A percentile compares a stretch with the other conserved stretches of the same genome.
These are phyloP conservation scores for Talaromyces borbonicus DNA, from an alignment of 495 filamentous ascomycete species.

Conservation along the genomic window DNA sequence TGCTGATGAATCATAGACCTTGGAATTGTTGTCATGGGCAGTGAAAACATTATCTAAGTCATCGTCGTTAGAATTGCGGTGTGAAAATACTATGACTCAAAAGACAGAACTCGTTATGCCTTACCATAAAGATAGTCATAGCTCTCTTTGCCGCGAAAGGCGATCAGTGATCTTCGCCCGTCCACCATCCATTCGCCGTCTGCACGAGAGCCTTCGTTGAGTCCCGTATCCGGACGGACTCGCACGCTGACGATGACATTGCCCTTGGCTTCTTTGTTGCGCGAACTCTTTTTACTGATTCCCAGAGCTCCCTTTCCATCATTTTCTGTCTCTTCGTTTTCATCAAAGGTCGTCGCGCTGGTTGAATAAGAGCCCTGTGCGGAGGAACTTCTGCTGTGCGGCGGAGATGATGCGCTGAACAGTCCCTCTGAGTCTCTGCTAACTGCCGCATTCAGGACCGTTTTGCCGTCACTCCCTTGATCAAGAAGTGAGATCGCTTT, in stretches of 20 bases:
- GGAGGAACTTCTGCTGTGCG: constrained; percentile 81
- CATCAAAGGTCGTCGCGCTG: constrained; percentile 80
- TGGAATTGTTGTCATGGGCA: constrained; percentile 81
- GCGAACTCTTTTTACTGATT: constrained; percentile 21
- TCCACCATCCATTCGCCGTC: constrained; percentile 92
- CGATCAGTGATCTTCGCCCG: constrained; percentile 67
- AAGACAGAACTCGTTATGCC: constrained; percentile 11
- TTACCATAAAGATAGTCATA: constrained; percentile 90
- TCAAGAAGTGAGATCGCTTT: constrained; percentile 66
- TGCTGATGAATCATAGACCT: constrained; percentile 86
- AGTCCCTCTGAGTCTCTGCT: constrained; percentile 58
- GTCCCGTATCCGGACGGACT: constrained; percentile 70
- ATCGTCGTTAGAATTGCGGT: background rate
- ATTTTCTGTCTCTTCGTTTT: constrained; percentile 44
- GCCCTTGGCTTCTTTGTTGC: constrained; percentile 63
- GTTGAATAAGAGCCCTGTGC: constrained; percentile 85
- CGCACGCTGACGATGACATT: constrained; percentile 95
- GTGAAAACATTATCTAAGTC: constrained; percentile 95
- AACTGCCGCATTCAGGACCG: constrained; percentile 46
- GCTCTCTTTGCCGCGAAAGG: constrained; percentile 78
- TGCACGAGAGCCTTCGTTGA: constrained; percentile 46
- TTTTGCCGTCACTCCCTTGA: constrained; percentile 65
- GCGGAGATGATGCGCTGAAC: constrained; percentile 64
- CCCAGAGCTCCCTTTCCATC: constrained; percentile 27
- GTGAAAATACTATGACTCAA: constrained; percentile 3